Base-by-base conservation (phyloP, 371 early-diverging fungal species). In the Globomyces sp. region DNA sequence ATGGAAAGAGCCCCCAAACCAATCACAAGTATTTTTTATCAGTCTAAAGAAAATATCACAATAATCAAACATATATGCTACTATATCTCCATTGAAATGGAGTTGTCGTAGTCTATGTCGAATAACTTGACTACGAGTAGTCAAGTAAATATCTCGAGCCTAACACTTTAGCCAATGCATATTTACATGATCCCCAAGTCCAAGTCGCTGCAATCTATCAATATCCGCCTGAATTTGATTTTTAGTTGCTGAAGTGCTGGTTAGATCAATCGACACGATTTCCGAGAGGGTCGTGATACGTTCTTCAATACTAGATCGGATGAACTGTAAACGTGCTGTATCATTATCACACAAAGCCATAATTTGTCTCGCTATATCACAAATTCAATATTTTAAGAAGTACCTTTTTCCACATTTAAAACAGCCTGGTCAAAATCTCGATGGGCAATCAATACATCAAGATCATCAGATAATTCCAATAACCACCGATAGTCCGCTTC, bases 11-110 rank as follows among this genome's bases (percentile, higher is more conserved):
- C 82, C 86, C 63, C 89, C 85, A 75, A 91, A 96, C 97, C 97
- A 96, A 63, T 94, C 93, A 65, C 93, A 93, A 0, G 96, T 94
- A 70, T 94, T 93, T 68, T 90, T 86, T 68, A 95, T 90, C 65
- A 94, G 73, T 3, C 91, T 84, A 71, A 95, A 95, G 24, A 91
- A 89, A 44, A 94, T 88, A 58, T 92, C 80, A 0, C 94, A 89
- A 47, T 94, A 82, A 71, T 94, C 92, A 58, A 87, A 82, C 44
- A 95, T 89, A 71, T 95, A 92, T 36, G 86, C 76, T 8, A 87
- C 75, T 50, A 92, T 89, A 67, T 93, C 93, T 39, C 92, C 95
- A 72, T 94, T 93, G 58, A 93, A 87, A 45, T 86, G 85, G 50
- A 94, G 58, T 40, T 77, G 80, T 82, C 88, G 77, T 50, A 92